Evolutionary conservation across 1,284 basidiomycete genomes (phyloP).

Genomic region (Polyporus tsugae): DNA sequence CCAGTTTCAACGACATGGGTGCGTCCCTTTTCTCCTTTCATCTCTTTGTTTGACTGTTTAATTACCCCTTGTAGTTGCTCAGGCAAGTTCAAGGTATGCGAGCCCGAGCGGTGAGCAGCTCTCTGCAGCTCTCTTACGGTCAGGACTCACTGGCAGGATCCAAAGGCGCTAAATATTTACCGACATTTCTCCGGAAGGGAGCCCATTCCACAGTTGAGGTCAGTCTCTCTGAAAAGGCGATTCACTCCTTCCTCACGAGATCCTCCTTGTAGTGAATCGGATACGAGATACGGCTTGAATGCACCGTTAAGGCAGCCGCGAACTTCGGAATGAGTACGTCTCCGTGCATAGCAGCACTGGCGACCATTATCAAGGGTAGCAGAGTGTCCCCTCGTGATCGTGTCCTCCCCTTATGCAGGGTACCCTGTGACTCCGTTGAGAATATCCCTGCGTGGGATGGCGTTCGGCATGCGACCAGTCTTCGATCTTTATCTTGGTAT

Average conservation of each 20-base stretch:
- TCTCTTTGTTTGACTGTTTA: background rate
- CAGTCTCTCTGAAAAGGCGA: background rate
- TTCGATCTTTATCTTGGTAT: conserved; percentile 7
- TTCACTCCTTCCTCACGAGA: background rate
- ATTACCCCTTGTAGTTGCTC: background rate
- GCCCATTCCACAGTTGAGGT: background rate
- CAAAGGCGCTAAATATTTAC: background rate
- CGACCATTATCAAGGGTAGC: background rate
- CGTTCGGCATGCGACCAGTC: conserved; percentile 17
- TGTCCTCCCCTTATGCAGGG: conserved; percentile 7
- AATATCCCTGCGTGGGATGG: conserved; percentile 25
- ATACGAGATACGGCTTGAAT: background rate
- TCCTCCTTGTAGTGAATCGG: background rate
- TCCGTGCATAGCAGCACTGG: background rate
- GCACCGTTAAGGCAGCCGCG: background rate
- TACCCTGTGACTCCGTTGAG: conserved; percentile 25
- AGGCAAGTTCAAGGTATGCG: background rate
- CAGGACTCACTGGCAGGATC: no score
- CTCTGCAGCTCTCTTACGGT: background rate
- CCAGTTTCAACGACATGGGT: background rate
- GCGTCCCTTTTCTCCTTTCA: background rate
- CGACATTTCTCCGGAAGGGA: background rate
- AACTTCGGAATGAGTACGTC: background rate
- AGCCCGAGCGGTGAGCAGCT: background rate
- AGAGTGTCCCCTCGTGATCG: conserved; percentile 26